phyloP scores from a whole-genome alignment of 2,329 filamentous ascomycete species.

The Verruconis gallopava region DNA sequence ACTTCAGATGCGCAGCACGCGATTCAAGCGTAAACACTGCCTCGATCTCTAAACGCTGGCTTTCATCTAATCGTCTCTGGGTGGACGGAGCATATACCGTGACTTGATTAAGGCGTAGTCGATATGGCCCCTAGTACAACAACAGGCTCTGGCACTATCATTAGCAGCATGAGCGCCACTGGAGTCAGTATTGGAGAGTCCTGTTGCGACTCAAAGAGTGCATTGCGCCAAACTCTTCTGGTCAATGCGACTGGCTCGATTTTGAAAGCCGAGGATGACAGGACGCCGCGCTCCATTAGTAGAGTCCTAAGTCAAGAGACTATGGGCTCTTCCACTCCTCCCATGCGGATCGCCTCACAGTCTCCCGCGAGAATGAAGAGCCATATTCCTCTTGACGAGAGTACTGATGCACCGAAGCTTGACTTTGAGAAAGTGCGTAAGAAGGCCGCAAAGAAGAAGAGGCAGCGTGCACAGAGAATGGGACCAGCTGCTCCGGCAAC shows the following conservation, averaged over 20 bases:
- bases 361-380: constrained; percentile 8
- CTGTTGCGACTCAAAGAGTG: background rate
- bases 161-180: background rate
- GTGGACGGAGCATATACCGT: too few species aligned
- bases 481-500: constrained; percentile 24
- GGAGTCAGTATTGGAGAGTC: background rate
- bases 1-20: too few species aligned
- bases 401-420: constrained; percentile 18
- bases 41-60: too few species aligned
- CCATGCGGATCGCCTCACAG: constrained; percentile 11
- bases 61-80: too few species aligned
- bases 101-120: too few species aligned
- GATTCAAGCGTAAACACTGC: too few species aligned
- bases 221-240: background rate
- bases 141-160: background rate
- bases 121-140: too few species aligned
- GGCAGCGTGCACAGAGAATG: constrained; percentile 24
- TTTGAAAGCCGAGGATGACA: background rate
- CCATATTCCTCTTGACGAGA: background rate
- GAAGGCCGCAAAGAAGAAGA: constrained; percentile 26
- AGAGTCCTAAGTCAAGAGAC: background rate
- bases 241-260: background rate
- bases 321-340: constrained; percentile 1
- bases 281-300: background rate
- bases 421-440: constrained; percentile 24